A percentile compares a stretch with the other conserved stretches of the same genome.
Evolutionary conservation across 129 eudicot species (phyloP).

Genomic region (Pulicaria dysenterica): DNA sequence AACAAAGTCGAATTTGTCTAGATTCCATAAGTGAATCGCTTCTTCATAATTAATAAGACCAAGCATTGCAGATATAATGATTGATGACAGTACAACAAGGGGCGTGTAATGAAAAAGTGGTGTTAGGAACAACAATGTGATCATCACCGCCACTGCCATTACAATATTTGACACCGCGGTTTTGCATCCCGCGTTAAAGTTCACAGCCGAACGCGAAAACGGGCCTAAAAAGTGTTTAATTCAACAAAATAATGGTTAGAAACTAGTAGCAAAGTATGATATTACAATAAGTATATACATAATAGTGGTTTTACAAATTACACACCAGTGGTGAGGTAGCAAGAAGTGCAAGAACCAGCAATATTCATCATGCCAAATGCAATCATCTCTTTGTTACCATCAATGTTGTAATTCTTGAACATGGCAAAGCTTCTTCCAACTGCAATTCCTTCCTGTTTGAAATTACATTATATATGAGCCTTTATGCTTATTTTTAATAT

Average conservation of each 20-base stretch:
- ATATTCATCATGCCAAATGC: conserved; percentile 97
- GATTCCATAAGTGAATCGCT: conserved; percentile 76
- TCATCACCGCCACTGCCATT: conserved; percentile 88
- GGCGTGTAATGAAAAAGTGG: conserved; percentile 92
- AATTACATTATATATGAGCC: neutral
- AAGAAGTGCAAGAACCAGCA: conserved; percentile 92
- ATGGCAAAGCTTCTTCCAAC: conserved; percentile 97
- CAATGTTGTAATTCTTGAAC: conserved; percentile 94
- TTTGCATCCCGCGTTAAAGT: conserved; percentile 94
- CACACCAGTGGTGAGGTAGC: conserved; percentile 89
- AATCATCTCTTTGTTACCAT: conserved; percentile 99
- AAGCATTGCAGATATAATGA: conserved; percentile 87
- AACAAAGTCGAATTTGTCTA: conserved; percentile 87
- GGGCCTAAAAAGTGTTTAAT: conserved; percentile 52
- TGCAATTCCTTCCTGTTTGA: conserved; percentile 93
- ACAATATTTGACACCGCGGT: conserved; percentile 93
- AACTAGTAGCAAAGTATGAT: neutral
- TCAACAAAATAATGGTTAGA: neutral
- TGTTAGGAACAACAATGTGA: conserved; percentile 68
- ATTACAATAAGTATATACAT: neutral
- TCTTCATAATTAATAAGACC: conserved; percentile 91
- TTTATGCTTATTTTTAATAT: neutral
- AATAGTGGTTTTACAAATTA: conserved; percentile 21
- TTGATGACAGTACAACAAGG: conserved; percentile 72
- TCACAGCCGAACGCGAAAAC: conserved; percentile 94